Percentiles rank a stretch among this genome's conserved stretches.
Evolutionary conservation across 2,329 filamentous ascomycete species (phyloP).

Genomic region (Alternaria incomplexa): DNA sequence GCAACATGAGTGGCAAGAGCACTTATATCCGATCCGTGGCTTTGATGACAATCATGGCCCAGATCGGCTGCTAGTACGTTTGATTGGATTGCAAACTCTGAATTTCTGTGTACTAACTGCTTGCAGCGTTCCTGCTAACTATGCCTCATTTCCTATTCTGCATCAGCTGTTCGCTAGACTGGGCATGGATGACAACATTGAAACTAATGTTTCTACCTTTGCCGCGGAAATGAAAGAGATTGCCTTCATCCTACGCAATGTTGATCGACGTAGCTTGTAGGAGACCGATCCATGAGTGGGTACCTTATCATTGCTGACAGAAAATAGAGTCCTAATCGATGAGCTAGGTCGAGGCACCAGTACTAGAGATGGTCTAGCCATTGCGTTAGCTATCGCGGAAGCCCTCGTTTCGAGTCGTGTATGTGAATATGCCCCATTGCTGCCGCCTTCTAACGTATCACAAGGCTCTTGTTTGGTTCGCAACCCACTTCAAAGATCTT

Average conservation of each 20-base stretch:
- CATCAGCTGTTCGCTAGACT: conserved; percentile 87
- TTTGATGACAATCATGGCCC: conserved; percentile 88
- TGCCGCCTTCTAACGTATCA: not conserved
- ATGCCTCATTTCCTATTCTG: conserved; percentile 79
- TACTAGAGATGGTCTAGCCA: conserved; percentile 84
- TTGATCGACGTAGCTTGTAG: conserved; percentile 73
- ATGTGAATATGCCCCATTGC: not conserved
- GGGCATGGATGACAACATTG: conserved; percentile 84
- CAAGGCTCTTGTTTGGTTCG: conserved; percentile 83
- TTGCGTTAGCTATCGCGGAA: conserved; percentile 89
- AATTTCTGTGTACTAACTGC: conserved; percentile 6
- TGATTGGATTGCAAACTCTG: not conserved
- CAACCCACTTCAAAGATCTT: conserved; percentile 88
- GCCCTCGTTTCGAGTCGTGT: conserved; percentile 74
- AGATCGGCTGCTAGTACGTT: conserved; percentile 77
- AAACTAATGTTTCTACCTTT: conserved; percentile 92
- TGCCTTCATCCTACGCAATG: conserved; percentile 87
- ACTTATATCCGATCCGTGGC: conserved; percentile 91
- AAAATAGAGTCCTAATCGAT: conserved; percentile 72
- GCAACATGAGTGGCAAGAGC: conserved; percentile 96
- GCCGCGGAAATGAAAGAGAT: conserved; percentile 95
- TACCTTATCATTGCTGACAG: not conserved
- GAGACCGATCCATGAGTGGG: not conserved
- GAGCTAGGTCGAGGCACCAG: conserved; percentile 92
- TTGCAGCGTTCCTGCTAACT: conserved; percentile 73